Percentiles rank a stretch among this genome's conserved stretches.
Conservation (phyloP, 805 yeast genomes). For the Tetrapisispora arboricola region DNA sequence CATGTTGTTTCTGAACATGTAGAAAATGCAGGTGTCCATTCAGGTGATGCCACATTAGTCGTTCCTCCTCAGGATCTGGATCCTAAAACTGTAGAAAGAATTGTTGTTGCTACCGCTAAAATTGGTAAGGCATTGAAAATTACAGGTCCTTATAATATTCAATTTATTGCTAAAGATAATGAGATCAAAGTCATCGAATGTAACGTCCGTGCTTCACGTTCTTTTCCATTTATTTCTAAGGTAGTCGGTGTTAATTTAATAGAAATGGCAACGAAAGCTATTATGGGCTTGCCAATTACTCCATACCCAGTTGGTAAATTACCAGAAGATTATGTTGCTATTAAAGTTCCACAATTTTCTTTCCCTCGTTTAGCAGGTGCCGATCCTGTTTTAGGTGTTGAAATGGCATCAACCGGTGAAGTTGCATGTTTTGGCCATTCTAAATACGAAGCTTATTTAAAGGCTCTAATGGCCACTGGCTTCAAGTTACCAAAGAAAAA, state of each 20-base stretch:
- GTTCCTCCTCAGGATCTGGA: conserved; percentile 95
- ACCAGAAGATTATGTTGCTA: conserved; percentile 91
- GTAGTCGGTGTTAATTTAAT: conserved; percentile 93
- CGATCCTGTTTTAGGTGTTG: conserved; percentile 95
- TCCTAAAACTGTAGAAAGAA: conserved; percentile 81
- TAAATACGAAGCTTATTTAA: conserved; percentile 94
- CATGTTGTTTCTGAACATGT: conserved; percentile 98
- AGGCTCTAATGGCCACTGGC: conserved; percentile 90
- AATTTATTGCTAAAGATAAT: conserved; percentile 88
- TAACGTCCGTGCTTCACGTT: conserved; percentile 98
- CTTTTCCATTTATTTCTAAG: conserved; percentile 97
- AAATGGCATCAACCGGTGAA: conserved; percentile 99
- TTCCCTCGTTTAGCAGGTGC: conserved; percentile 96
- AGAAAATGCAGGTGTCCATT: conserved; percentile 98
- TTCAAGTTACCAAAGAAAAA: conserved; percentile 92
- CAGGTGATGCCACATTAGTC: conserved; percentile 96
- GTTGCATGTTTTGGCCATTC: conserved; percentile 95
- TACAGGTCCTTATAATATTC: conserved; percentile 96
- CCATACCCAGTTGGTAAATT: conserved; percentile 86
- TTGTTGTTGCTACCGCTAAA: conserved; percentile 92
- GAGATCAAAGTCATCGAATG: conserved; percentile 97
- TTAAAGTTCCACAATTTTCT: conserved; percentile 95
- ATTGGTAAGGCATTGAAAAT: conserved; percentile 90
- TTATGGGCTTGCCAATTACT: conserved; percentile 74
- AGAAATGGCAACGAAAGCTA: conserved; percentile 95